Evolutionary conservation across 2,329 filamentous ascomycete genomes (phyloP).

Genomic region (Apiospora sp.): DNA sequence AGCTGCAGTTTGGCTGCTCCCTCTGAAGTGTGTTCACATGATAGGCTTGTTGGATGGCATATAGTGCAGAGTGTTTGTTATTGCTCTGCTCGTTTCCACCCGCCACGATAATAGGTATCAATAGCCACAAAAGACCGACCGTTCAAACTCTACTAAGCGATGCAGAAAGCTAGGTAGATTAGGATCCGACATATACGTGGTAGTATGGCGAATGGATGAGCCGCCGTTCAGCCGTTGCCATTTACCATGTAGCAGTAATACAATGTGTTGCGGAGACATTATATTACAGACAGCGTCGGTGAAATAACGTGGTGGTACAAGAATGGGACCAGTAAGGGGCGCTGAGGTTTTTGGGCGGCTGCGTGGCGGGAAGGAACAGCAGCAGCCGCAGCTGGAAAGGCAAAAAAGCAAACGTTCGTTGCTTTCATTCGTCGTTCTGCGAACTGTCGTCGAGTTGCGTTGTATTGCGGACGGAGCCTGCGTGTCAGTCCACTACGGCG

Average conservation of each 20-base stretch:
- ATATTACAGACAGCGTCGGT: slow-evolving; percentile 11
- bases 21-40: not conserved
- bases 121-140: not conserved
- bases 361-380: slow-evolving; percentile 10
- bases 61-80: not conserved
- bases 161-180: not conserved
- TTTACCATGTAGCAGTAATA: not conserved
- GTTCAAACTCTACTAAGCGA: slow-evolving; percentile 6
- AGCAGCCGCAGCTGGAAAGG: slow-evolving; percentile 7
- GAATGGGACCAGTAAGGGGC: slow-evolving; percentile 4
- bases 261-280: not conserved
- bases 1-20: not conserved
- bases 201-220: not conserved
- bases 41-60: not conserved
- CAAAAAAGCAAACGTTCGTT: not conserved
- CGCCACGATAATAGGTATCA: not conserved
- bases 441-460: not conserved
- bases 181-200: not conserved
- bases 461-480: not conserved
- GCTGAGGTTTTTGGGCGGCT: not conserved
- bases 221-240: not conserved
- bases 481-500: not conserved
- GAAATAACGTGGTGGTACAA: slow-evolving; percentile 8
- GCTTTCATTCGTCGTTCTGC: not conserved
- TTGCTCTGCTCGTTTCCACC: not conserved